Evolutionary conservation across 1,139 yeast species (phyloP).

Genomic region (Yamadazyma songkhlaensis): DNA sequence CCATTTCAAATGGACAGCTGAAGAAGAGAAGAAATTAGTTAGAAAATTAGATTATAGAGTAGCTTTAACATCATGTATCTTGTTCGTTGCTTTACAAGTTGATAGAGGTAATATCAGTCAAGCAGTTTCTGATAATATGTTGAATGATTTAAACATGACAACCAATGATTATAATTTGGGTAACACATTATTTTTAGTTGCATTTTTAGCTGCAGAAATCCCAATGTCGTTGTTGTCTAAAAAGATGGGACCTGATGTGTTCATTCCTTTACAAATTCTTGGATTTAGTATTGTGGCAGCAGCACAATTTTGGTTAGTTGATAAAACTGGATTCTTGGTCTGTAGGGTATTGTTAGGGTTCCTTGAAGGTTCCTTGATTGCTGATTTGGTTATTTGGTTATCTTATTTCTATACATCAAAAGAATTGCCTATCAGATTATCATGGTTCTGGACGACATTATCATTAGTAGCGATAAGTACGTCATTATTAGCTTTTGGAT

Average conservation of each 20-base stretch:
- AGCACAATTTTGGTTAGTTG: slow-evolving; percentile 20
- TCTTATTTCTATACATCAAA: slow-evolving; percentile 27
- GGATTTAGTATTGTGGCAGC: slow-evolving; percentile 26
- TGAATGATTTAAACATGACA: slow-evolving; percentile 24
- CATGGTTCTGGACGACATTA: slow-evolving; percentile 27
- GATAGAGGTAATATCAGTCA: slow-evolving; percentile 29
- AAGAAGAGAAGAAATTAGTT: slow-evolving; percentile 29
- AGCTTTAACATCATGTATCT: slow-evolving; percentile 28
- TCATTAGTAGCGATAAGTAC: slow-evolving; percentile 24
- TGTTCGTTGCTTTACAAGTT: slow-evolving; percentile 31
- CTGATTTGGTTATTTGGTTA: slow-evolving; percentile 29
- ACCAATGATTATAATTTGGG: slow-evolving; percentile 32
- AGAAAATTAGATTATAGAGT: slow-evolving; percentile 30
- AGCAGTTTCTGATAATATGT: slow-evolving; percentile 28
- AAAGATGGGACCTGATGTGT: slow-evolving; percentile 31
- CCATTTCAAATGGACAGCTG: slow-evolving; percentile 30
- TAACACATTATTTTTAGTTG: slow-evolving; percentile 28
- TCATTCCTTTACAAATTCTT: slow-evolving; percentile 29
- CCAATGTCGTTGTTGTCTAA: slow-evolving; percentile 34
- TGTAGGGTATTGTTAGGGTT: slow-evolving; percentile 29
- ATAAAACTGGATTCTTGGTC: slow-evolving; percentile 20
- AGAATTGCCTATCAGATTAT: slow-evolving; percentile 25
- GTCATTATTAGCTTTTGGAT: slow-evolving; percentile 29
- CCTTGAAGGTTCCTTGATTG: slow-evolving; percentile 29
- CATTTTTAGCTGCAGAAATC: slow-evolving; percentile 30